Conservation (phyloP, 1,284 basidiomycete genomes). For the Malassezia slooffiae region DNA sequence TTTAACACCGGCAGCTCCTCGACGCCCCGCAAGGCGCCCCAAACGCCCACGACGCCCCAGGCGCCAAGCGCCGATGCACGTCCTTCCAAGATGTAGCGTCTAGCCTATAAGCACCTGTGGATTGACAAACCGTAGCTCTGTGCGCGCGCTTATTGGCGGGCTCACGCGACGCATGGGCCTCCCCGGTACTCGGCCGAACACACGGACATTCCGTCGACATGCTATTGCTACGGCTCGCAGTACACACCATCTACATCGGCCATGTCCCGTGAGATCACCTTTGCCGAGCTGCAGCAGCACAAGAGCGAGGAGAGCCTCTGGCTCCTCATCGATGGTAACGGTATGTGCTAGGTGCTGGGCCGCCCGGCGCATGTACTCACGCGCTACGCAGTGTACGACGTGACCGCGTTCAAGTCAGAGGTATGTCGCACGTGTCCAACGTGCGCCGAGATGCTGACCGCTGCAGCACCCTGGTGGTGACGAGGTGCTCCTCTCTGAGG, state of each 20-base stretch:
- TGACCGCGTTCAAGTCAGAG: conserved; percentile 91
- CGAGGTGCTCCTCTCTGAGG: conserved; percentile 87
- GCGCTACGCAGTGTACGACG: conserved; percentile 67
- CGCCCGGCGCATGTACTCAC: background rate
- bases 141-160: background rate
- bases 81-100: background rate
- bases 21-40: background rate
- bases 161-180: no score
- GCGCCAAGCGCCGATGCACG: background rate
- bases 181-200: no score
- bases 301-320: conserved; percentile 38
- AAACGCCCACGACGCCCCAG: background rate
- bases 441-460: background rate
- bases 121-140: no score
- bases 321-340: conserved; percentile 44
- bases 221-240: no score
- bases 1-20: conserved; percentile 1
- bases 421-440: conserved; percentile 50
- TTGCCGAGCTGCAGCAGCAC: conserved; percentile 41
- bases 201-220: no score
- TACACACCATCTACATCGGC: no score
- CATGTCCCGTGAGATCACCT: conserved; percentile 24
- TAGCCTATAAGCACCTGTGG: no score
- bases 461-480: conserved; percentile 77
- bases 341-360: conserved; percentile 15